These are phyloP conservation scores for Nicotiana otophora DNA, from an alignment of 257 asterid species.

Conservation along the genomic window DNA sequence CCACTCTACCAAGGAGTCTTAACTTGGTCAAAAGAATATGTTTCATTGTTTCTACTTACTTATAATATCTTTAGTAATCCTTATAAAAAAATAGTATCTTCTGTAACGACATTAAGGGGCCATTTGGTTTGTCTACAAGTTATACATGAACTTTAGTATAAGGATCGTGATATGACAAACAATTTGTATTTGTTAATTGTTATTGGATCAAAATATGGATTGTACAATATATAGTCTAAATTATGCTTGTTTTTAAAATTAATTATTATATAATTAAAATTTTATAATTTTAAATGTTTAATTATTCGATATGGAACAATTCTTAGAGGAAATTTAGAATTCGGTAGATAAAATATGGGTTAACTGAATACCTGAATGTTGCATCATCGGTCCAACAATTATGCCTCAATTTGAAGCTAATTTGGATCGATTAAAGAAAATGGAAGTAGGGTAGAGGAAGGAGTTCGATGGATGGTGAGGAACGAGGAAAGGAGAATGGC, in stretches of 20 bases:
- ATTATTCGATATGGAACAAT: not conserved
- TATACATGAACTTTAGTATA: not conserved
- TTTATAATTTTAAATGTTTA: not conserved
- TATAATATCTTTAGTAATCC: not conserved
- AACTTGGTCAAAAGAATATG: not conserved
- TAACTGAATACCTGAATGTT: not conserved
- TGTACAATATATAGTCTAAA: not conserved
- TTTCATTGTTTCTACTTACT: not conserved
- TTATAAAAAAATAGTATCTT: not conserved
- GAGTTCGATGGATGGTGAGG: no score
- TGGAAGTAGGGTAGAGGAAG: no score
- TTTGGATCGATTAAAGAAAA: no score
- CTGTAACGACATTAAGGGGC: not conserved
- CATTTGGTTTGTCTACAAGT: not conserved
- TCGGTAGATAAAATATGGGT: not conserved
- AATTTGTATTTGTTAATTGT: not conserved
- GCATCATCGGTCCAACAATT: not conserved
- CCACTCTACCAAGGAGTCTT: not conserved
- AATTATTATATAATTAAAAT: not conserved
- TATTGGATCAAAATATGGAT: not conserved
- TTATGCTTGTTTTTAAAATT: not conserved
- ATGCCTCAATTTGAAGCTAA: no score
- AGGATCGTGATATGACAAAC: not conserved
- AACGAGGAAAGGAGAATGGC: no score
- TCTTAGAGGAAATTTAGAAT: not conserved